phyloP scores from a whole-genome alignment of 2,329 filamentous ascomycete genomes.

The Penicillium digitatum region DNA sequence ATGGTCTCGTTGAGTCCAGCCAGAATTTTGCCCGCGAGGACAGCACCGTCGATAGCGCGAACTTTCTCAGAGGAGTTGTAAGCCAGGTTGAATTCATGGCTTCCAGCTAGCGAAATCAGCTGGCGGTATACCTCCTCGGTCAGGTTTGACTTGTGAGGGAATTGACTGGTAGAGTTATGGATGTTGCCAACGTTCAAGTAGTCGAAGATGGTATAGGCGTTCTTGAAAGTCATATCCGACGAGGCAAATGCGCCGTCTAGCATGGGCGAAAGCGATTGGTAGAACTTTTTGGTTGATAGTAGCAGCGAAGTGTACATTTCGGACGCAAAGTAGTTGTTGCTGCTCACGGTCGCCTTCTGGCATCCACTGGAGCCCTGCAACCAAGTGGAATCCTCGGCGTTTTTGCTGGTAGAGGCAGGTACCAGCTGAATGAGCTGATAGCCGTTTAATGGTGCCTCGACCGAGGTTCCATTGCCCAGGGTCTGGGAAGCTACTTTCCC shows the following conservation, averaged over 20 bases:
- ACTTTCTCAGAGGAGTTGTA: constrained; percentile 61
- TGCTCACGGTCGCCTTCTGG: constrained; percentile 53
- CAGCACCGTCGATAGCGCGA: constrained; percentile 54
- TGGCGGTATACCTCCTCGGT: constrained; percentile 57
- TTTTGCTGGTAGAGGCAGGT: constrained; percentile 56
- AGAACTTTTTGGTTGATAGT: constrained; percentile 52
- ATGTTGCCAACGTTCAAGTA: constrained; percentile 60
- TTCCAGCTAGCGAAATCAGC: constrained; percentile 69
- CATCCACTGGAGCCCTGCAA: constrained; percentile 57
- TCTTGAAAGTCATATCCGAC: constrained; percentile 54
- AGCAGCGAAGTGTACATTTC: constrained; percentile 48
- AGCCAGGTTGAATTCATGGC: constrained; percentile 76
- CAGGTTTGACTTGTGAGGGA: constrained; percentile 58
- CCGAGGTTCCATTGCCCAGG: constrained; percentile 65
- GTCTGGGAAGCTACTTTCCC: constrained; percentile 55
- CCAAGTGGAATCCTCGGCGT: constrained; percentile 56
- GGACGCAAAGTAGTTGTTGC: constrained; percentile 56
- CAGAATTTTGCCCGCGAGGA: constrained; percentile 61
- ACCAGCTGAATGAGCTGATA: constrained; percentile 81
- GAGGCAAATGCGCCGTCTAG: constrained; percentile 51
- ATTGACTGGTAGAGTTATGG: constrained; percentile 56
- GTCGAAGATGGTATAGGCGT: constrained; percentile 65
- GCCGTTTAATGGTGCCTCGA: constrained; percentile 67
- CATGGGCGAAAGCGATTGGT: constrained; percentile 49
- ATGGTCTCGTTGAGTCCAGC: constrained; percentile 45